Conservation (phyloP, 176 grass and related monocot species). For the Oryza meridionalis region DNA sequence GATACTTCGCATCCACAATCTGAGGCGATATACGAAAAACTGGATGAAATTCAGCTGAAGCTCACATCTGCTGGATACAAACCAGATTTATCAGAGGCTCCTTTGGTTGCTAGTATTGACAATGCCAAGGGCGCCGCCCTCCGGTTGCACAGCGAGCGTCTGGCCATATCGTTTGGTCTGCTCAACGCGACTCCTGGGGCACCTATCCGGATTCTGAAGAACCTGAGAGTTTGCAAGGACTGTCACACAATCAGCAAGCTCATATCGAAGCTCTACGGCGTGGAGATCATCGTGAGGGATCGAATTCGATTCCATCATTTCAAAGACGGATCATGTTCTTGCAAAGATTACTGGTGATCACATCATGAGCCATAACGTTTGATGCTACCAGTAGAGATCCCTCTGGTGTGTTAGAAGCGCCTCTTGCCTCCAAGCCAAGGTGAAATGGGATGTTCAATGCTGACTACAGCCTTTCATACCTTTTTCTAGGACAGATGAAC, state of each 20-base stretch:
- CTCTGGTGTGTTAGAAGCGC: background rate
- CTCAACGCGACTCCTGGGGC: conserved; percentile 44
- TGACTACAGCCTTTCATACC: background rate
- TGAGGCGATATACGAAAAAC: conserved; percentile 60
- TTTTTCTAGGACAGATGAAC: background rate
- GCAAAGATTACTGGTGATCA: conserved; percentile 90
- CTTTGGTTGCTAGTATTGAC: conserved; percentile 51
- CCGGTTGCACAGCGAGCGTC: conserved; percentile 72
- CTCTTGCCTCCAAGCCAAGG: background rate
- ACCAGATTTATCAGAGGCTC: conserved; percentile 70
- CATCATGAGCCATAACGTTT: background rate
- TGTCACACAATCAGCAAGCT: conserved; percentile 87
- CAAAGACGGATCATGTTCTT: conserved; percentile 79
- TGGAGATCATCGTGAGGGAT: conserved; percentile 85
- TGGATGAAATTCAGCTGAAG: conserved; percentile 53
- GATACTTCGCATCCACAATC: conserved; percentile 77
- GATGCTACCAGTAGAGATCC: background rate
- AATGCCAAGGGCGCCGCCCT: conserved; percentile 51
- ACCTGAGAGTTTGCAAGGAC: conserved; percentile 86
- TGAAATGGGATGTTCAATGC: background rate
- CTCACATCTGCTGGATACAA: conserved; percentile 60
- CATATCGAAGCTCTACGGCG: conserved; percentile 58
- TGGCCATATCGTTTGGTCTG: conserved; percentile 83
- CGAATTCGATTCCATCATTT: conserved; percentile 91
- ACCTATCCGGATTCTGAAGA: conserved; percentile 84